Evolutionary conservation across 495 filamentous ascomycete genomes (phyloP), one percentile per base, ranked within the genome.

Genomic region (Bryoglossum gracile): DNA sequence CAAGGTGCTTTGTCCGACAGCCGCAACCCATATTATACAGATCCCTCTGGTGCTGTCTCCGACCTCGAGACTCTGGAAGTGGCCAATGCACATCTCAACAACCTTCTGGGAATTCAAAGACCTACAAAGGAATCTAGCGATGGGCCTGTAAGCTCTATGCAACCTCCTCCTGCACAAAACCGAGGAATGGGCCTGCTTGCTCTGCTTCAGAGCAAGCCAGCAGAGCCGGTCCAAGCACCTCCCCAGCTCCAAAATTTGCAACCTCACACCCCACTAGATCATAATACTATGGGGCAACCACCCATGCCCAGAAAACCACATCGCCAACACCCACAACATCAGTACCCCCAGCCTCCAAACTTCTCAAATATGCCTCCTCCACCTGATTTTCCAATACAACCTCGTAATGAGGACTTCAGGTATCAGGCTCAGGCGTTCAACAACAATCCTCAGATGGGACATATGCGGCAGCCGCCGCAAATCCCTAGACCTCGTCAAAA

Each of bases 21-120:
- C 3, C 41, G 41, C 8, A 33, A 14, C 68, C 8, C 68, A 68
- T 10, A 61, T 50, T 36, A 58, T 67, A 13, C 72, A 65, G 18
- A 69, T 70, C 43, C 69, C 69, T 43, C 70, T 70, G 43, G 68
- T 71, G 45, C 72, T 71, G 50, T 45, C 57, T 26, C 48, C 28
- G 63, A 62, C 8, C 60, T 68, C 25, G 64, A 69, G 43, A 68
- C 67, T 11, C 50, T 75, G 13, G 73, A 72, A 43, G 80, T 79
- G 39, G 81, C 76, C n/a, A 81, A 76, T 2, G 67, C 67, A 26
- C 78, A 84, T 43, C 65, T 88, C 3, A 82, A 80, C 44, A 75
- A 73, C 8, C 62, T 87, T 8, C 69, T 89, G 19, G 79, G 82
- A 42, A 76, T 84, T 24, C 76, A 77, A 39, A 70, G 69, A 13